Evolutionary conservation across 2,329 filamentous ascomycete species (phyloP).

Genomic region (Ascochyta fabae): DNA sequence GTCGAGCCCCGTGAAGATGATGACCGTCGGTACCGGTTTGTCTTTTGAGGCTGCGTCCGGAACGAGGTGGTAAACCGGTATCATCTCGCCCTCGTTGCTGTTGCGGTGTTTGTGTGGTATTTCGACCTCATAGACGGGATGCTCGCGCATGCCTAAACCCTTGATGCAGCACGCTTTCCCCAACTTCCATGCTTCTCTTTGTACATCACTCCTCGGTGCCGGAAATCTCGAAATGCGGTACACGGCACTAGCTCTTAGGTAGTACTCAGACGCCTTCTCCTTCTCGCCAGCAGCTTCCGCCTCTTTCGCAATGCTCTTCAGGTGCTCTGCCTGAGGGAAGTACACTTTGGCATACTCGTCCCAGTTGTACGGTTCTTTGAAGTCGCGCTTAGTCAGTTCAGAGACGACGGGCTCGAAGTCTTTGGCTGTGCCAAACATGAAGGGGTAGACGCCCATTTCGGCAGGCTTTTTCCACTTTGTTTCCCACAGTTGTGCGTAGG

Average conservation of each 20-base stretch:
- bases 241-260: slow-evolving; percentile 63
- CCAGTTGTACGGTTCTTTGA: slow-evolving; percentile 69
- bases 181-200: slow-evolving; percentile 68
- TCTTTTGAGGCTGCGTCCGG: slow-evolving; percentile 55
- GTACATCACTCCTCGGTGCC: slow-evolving; percentile 53
- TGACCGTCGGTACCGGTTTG: slow-evolving; percentile 58
- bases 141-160: slow-evolving; percentile 51
- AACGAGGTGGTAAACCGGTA: slow-evolving; percentile 71
- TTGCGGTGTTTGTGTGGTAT: slow-evolving; percentile 64
- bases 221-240: slow-evolving; percentile 78
- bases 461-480: slow-evolving; percentile 76
- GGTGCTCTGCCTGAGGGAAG: slow-evolving; percentile 65
- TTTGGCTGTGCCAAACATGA: slow-evolving; percentile 72
- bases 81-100: slow-evolving; percentile 59
- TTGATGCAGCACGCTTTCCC: slow-evolving; percentile 70
- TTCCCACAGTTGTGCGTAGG: slow-evolving; percentile 66
- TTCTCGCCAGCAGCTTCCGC: slow-evolving; percentile 58
- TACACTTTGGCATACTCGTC: slow-evolving; percentile 68
- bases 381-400: slow-evolving; percentile 65
- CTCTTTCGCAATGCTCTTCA: slow-evolving; percentile 61
- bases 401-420: slow-evolving; percentile 75
- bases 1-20: slow-evolving; percentile 66
- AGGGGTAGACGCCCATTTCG: slow-evolving; percentile 70
- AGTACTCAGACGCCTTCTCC: slow-evolving; percentile 65
- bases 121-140: slow-evolving; percentile 67